Base-by-base conservation (phyloP, 352 stramenopile genomes). In the Globisporangium cederbergense region DNA sequence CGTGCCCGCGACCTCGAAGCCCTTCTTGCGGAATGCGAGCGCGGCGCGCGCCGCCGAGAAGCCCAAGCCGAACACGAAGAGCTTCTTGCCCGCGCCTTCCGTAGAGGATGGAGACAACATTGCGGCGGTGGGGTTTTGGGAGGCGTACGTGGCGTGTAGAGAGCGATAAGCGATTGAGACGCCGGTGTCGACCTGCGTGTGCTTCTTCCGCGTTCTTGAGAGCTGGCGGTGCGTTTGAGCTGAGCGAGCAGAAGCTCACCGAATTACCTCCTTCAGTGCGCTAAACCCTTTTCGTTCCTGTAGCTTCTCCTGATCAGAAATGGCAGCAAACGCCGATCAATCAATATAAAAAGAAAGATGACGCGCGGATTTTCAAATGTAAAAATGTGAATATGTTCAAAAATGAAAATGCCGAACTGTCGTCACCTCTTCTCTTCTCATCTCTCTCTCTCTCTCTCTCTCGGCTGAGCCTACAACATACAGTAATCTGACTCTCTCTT, bases 1-100 rank as follows among this genome's bases (percentile, higher is more conserved):
- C 5, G 86, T 96, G 32, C 90, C 91, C 11, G 78, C 77, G 25
- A 97, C 72, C 0, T 49, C 62, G 60, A 83, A 97, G 28, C 90
- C 90, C 20, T 74, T 52, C 22, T 62, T 50, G 18, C 77, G 73
- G 67, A 97, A 93, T 6, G 76, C 78, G 20, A 78, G 68, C 4
- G 88, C 90, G 7, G 93, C 75, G 55, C 84, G 82, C 14, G 78
- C 75, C 16, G 88, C 90, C 14, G 89, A 87, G 76, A 89, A 97
- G 30, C 91, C 91, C 28, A 97, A 65, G 36, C 91, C 91, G 66
- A 97, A 97, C 25, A 97, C 84, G 66, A 97, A 96, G 38, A 92
- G 75, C 66, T 88, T 88, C 28, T 77, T 76, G 8, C 4, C 42
- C 1, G 22, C 13, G 3, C 36, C 20, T 8, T 14, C 16, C 14